Base-by-base conservation (phyloP, 345 rosid species). In the Murraya koenigii region DNA sequence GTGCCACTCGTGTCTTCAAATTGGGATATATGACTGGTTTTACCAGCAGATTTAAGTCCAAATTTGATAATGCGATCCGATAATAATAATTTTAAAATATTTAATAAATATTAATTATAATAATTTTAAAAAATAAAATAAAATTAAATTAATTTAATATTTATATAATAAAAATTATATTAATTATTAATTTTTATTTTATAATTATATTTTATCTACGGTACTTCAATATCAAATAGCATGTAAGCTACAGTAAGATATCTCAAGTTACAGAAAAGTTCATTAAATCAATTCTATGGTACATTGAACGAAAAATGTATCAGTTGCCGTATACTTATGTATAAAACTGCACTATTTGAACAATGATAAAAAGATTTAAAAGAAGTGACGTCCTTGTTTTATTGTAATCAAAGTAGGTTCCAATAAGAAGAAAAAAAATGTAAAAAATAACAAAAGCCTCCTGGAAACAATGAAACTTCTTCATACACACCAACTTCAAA, bases 191-290 rank as follows among this genome's bases (percentile, higher is more conserved):
- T 30, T 2, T 30, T 30, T 30, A 30, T 30, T 30, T 30, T 30
- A 30, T 30, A 30, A 2, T 30, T 30, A 30, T 2, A 30, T 30
- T 41, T 10, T 38, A 9, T 41, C 10, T 2, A 2, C 47, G 0
- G 4, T 2, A 10, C 13, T 14, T 10, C 14, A 41, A 41, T 0
- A 41, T 0, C 9, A 1, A 0, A 41, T 41, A 9, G 1, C 0
- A 10, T 2, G 4, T 41, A 3, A 36, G 4, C 10, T 0, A 9
- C 0, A 14, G 14, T 30, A 30, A 30, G 32, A 2, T 41, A 14
- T 41, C 47, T 41, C 13, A 41, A 41, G 3, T 41, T 14, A 41
- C 49, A 13, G 17, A 44, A 2, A 69, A 28, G 32, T 47, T 49
- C 22, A 44, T 47, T 14, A 1, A 28, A 49, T 28, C 39, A 69